These are phyloP conservation scores for Dalechampia spathulata DNA, from an alignment of 441 rosid species.

Conservation along the genomic window DNA sequence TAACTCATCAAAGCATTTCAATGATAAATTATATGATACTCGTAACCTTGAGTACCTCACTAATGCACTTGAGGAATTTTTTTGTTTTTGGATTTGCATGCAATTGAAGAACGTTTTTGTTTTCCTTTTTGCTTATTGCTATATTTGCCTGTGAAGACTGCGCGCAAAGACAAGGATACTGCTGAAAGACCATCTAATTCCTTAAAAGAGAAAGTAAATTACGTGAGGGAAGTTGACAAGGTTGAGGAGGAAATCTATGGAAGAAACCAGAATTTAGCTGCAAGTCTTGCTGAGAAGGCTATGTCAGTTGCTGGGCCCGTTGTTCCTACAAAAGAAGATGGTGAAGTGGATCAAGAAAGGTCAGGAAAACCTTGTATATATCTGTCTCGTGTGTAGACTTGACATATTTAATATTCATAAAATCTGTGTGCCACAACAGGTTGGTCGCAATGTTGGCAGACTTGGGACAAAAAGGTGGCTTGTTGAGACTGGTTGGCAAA, in stretches of 20 bases:
- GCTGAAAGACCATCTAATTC: constrained; percentile 32
- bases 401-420: constrained; percentile 9
- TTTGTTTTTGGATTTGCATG: background rate
- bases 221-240: constrained; percentile 32
- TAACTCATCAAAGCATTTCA: too few relatives aligned
- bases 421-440: constrained; percentile 33
- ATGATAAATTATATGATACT: too few relatives aligned
- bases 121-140: constrained; percentile 11
- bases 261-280: constrained; percentile 39
- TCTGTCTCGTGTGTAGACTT: constrained; percentile 6
- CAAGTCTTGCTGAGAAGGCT: constrained; percentile 96
- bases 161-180: constrained; percentile 23
- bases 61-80: background rate
- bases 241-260: constrained; percentile 35
- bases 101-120: too few relatives aligned
- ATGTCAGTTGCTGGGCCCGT: constrained; percentile 96
- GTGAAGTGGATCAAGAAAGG: constrained; percentile 98
- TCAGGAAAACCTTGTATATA: constrained; percentile 17
- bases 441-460: constrained; percentile 84
- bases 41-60: too few relatives aligned
- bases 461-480: constrained; percentile 94
- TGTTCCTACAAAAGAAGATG: constrained; percentile 89
- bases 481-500: constrained; percentile 79
- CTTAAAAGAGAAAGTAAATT: constrained; percentile 30
- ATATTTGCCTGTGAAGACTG: constrained; percentile 28